These are phyloP conservation scores for Coemansia sp. DNA, from an alignment of 192 early-diverging fungal species.

Conservation along the genomic window DNA sequence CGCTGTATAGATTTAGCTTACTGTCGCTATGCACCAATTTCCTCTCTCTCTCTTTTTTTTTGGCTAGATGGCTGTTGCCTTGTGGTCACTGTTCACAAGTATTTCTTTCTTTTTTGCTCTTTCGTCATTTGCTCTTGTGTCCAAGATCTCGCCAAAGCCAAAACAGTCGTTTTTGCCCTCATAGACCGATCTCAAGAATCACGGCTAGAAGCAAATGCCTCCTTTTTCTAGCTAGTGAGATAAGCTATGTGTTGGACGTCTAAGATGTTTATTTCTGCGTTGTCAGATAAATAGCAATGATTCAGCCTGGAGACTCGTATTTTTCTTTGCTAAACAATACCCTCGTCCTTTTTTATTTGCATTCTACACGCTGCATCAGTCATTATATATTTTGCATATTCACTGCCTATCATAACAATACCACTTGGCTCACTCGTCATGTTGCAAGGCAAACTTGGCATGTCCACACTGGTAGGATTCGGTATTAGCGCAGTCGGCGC, in stretches of 20 bases:
- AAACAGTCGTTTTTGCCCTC: not conserved
- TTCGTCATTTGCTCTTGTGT: not conserved
- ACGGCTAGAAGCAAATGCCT: not conserved
- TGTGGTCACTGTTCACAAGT: not conserved
- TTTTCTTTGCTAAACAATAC: slow-evolving; percentile 6
- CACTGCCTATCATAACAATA: not conserved
- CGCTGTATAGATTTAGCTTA: not conserved
- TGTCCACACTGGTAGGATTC: slow-evolving; percentile 1
- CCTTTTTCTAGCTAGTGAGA: not conserved
- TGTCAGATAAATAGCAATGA: not conserved
- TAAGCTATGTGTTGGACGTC: not conserved
- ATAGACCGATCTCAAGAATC: not conserved
- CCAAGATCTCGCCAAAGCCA: not conserved
- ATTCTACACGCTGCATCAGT: not conserved
- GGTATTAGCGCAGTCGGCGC: not conserved
- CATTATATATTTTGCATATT: not conserved
- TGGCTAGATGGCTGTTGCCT: not conserved
- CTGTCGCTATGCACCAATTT: not conserved
- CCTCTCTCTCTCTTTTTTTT: not conserved
- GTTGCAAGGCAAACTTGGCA: not conserved
- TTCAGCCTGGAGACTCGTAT: not conserved
- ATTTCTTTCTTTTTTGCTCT: not conserved
- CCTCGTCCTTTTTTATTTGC: not conserved
- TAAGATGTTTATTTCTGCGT: too few relatives aligned
- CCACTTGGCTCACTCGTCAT: not conserved